Conservation (phyloP, 208 protist genomes). For the Crithidia brevicula region DNA sequence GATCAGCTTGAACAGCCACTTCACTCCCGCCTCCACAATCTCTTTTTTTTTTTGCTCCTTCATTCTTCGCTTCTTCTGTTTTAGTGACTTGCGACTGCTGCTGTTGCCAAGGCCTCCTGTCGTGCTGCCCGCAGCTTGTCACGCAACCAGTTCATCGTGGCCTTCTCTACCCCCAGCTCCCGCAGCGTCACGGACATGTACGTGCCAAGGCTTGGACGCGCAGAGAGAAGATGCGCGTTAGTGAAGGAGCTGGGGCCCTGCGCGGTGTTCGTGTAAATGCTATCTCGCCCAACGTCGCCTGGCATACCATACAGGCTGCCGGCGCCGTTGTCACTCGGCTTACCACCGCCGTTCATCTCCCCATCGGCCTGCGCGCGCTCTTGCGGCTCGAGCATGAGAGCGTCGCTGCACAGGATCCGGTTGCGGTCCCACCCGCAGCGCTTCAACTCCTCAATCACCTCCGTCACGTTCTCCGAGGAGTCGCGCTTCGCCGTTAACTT, state of each 20-base stretch:
- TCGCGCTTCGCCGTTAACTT: conserved; percentile 38
- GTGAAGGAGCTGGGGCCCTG: conserved; percentile 55
- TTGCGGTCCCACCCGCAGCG: conserved; percentile 66
- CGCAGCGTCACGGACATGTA: conserved; percentile 77
- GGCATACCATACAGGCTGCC: neutral
- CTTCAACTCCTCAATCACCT: conserved; percentile 59
- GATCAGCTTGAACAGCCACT: too few species aligned
- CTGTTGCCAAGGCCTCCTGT: conserved; percentile 23
- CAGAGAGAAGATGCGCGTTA: conserved; percentile 32
- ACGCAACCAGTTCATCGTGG: conserved; percentile 56
- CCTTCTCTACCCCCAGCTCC: conserved; percentile 63
- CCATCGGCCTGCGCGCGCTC: conserved; percentile 28
- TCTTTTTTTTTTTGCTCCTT: too few species aligned
- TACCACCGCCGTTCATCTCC: neutral
- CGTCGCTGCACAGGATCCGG: conserved; percentile 54
- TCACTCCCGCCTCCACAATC: too few species aligned
- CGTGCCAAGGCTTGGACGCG: conserved; percentile 46
- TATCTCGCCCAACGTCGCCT: conserved; percentile 14
- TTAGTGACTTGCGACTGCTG: neutral
- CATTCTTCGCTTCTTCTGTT: neutral
- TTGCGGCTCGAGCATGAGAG: conserved; percentile 43
- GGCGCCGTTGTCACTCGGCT: neutral
- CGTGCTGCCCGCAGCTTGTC: conserved; percentile 41
- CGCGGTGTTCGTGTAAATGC: conserved; percentile 44
- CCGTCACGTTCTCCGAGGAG: conserved; percentile 42